A percentile compares a stretch with the other conserved stretches of the same genome.
These are phyloP conservation scores for Chlamydomonas sp. DNA, from an alignment of 139 green algal species.

Conservation along the genomic window DNA sequence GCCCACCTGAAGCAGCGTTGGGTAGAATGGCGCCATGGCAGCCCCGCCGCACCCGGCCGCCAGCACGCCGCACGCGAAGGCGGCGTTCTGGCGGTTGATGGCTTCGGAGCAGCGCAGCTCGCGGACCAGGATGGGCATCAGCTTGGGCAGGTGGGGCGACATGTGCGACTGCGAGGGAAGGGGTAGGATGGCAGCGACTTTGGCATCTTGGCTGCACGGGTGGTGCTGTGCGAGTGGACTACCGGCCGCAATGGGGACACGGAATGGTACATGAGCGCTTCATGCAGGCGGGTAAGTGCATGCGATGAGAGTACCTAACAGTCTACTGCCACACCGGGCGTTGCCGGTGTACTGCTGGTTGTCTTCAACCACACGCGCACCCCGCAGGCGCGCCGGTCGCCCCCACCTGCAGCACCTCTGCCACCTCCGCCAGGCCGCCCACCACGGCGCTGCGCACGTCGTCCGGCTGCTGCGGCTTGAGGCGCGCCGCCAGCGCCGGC, in stretches of 20 bases:
- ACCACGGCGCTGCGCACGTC: constrained; percentile 60
- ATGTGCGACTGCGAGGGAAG: constrained; percentile 24
- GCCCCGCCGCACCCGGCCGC: constrained; percentile 45
- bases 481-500: constrained; percentile 53
- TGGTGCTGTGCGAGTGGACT: neutral
- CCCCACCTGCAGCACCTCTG: constrained; percentile 57
- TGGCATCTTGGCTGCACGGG: constrained; percentile 1
- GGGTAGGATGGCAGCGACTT: neutral
- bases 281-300: neutral
- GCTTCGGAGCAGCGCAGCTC: constrained; percentile 70
- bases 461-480: constrained; percentile 51
- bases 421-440: constrained; percentile 72
- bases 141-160: constrained; percentile 21
- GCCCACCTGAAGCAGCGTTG: constrained; percentile 64
- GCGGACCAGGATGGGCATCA: constrained; percentile 63
- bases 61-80: constrained; percentile 70
- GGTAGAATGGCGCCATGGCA: constrained; percentile 4
- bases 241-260: too few species aligned
- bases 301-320: too few species aligned
- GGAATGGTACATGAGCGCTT: neutral
- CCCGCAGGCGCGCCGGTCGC: neutral
- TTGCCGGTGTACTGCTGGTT: neutral
- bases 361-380: neutral
- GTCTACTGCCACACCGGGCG: too few species aligned
- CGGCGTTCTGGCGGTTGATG: constrained; percentile 80